Conservation (phyloP, 768 basidiomycete species). For the Tephrocybe sp. region DNA sequence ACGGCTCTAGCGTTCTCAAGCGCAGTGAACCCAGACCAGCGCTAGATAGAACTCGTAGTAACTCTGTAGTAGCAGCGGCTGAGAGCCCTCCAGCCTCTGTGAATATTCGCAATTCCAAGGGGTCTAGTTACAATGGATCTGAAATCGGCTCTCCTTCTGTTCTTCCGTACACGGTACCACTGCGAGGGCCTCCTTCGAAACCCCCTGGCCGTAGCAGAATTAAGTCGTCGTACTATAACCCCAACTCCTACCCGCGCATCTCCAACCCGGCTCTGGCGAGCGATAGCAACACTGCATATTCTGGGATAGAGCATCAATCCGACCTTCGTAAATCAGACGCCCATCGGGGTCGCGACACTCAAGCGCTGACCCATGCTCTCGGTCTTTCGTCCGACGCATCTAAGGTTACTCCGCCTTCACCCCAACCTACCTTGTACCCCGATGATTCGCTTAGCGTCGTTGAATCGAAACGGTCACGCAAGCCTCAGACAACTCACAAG, state of each 20-base stretch:
- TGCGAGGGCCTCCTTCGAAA: constrained; percentile 22
- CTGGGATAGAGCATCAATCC: constrained; percentile 15
- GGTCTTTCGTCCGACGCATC: constrained; percentile 38
- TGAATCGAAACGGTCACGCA: constrained; percentile 29
- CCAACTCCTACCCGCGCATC: constrained; percentile 52
- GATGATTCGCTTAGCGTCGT: constrained; percentile 72
- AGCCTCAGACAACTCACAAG: constrained; percentile 15
- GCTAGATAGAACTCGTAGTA: constrained; percentile 20
- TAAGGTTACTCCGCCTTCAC: constrained; percentile 40
- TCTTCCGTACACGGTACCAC: constrained; percentile 24
- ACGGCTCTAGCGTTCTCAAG: constrained; percentile 38
- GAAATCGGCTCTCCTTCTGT: constrained; percentile 47
- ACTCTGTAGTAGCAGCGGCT: constrained; percentile 16
- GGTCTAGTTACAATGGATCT: constrained; percentile 54
- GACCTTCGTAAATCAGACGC: constrained; percentile 40
- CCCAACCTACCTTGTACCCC: constrained; percentile 65
- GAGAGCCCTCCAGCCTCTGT: constrained; percentile 17
- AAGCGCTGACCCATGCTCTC: constrained; percentile 35
- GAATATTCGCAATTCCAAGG: constrained; percentile 31
- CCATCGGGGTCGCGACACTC: constrained; percentile 40
- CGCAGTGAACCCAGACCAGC: constrained; percentile 35
- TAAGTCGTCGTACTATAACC: constrained; percentile 67
- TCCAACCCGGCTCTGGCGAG: constrained; percentile 42
- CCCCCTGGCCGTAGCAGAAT: constrained; percentile 61
- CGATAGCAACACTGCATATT: constrained; percentile 1